Evolutionary conservation across 371 early-diverging fungal species (phyloP), one percentile per base, ranked within the genome.

Genomic region (Circinella minor): DNA sequence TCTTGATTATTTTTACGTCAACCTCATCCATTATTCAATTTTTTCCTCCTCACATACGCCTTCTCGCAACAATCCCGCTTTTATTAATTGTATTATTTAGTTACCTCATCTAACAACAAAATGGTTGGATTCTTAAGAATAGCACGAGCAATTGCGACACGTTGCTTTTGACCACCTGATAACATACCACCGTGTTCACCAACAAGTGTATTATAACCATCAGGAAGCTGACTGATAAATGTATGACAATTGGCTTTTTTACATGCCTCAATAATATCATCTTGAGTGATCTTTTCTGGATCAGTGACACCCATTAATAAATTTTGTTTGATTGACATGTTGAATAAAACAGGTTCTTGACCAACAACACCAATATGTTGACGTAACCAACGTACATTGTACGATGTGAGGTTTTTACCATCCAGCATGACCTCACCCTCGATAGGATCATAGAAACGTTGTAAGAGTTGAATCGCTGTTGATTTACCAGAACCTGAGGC

Each of bases 341-440:
- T 90, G 81, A 96, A 96, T n/a, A 97, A 77, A 34, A 93, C 88
- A 27, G 97, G 97, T 72, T 96, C 96, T 79, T 95, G 95, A 10
- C 91, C 85, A 34, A 97, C 97, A 54, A 95, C 83, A 62, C 95
- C 95, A 65, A 97, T 92, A 61, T 88, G 89, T 64, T 84, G 81
- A 17, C 97, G 93, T 14, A 95, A 79, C 82, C 88, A 89, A 20
- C 84, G 83, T 4, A 94, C 71, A 71, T 95, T 92, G 67, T 88
- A 85, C 17, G 86, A 83, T 60, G 85, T 81, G 43, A 94, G 74
- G 62, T 93, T 81, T 11, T 81, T 74, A 43, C 95, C 95, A 75
- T 96, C 95, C 15, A 96, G 37, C 18, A 75, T 67, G 38, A 96
- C 85, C 3, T 76, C 65, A 39, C 95, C 96, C 20, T 68, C 70